These are phyloP conservation scores for Graphiopsis chlorocephala DNA, from an alignment of 2,329 filamentous ascomycete genomes.

Conservation along the genomic window DNA sequence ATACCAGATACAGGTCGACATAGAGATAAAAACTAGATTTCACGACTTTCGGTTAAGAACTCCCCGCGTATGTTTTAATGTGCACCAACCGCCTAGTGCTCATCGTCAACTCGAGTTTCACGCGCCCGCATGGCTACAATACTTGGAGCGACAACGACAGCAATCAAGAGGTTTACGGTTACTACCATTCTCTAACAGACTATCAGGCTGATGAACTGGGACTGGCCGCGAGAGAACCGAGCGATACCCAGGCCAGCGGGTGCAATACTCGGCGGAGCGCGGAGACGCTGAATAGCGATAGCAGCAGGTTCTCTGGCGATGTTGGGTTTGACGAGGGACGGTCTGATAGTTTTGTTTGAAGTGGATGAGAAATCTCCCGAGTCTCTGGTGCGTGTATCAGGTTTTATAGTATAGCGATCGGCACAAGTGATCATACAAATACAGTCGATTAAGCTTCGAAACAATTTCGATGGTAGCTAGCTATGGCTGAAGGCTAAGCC, in stretches of 20 bases:
- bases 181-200: neutral
- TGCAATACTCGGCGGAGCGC: neutral
- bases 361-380: neutral
- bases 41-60: no score
- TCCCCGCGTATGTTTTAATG: no score
- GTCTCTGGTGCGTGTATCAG: neutral
- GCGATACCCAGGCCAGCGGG: slow-evolving; percentile 2
- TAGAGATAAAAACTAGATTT: no score
- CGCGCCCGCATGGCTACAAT: neutral
- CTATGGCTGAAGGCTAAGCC: neutral
- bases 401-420: neutral
- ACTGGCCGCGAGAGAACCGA: neutral
- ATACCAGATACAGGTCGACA: neutral
- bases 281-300: neutral
- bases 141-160: neutral
- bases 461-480: neutral
- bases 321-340: neutral
- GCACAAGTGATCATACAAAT: neutral
- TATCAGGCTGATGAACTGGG: neutral
- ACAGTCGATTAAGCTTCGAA: neutral
- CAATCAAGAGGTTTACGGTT: neutral
- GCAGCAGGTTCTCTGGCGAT: neutral
- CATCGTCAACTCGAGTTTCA: slow-evolving; percentile 1
- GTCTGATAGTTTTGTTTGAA: neutral
- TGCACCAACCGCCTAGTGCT: no score